Evolutionary conservation across 306 rosid genomes (phyloP).

Genomic region (Comarum palustre): DNA sequence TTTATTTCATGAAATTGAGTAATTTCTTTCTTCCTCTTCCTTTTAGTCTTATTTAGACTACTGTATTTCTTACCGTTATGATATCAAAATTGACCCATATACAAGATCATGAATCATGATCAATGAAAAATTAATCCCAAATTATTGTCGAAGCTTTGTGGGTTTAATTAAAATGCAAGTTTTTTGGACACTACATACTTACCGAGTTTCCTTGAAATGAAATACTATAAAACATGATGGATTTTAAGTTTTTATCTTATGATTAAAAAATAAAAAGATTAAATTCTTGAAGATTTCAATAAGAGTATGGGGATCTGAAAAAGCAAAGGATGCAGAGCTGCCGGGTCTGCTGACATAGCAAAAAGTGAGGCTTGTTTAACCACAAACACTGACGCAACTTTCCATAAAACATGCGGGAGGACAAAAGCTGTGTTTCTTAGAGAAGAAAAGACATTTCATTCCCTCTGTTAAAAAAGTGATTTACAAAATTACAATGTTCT

Average conservation of each 20-base stretch:
- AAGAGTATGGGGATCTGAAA: conserved; percentile 3
- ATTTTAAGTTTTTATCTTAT: too few relatives aligned
- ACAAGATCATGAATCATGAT: background rate
- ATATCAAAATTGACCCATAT: background rate
- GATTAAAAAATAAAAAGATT: background rate
- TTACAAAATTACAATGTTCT: background rate
- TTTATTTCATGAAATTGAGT: too few relatives aligned
- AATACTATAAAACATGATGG: too few relatives aligned
- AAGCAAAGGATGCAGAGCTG: background rate
- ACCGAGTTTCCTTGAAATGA: too few relatives aligned
- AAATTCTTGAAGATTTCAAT: background rate
- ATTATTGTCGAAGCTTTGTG: background rate
- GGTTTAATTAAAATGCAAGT: too few relatives aligned
- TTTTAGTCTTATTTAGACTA: background rate
- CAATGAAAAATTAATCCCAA: background rate
- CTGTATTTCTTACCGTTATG: background rate
- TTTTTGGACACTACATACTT: too few relatives aligned
- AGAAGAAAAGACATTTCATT: background rate
- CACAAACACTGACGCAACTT: background rate
- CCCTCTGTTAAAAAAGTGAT: background rate
- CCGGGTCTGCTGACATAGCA: background rate
- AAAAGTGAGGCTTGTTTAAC: conserved; percentile 5
- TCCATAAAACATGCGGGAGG: conserved; percentile 3
- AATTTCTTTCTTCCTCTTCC: background rate
- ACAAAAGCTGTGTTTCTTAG: conserved; percentile 9